Evolutionary conservation across 805 yeast genomes (phyloP), one percentile per base, ranked within the genome.

Genomic region (Pichia rugopelliculosa): DNA sequence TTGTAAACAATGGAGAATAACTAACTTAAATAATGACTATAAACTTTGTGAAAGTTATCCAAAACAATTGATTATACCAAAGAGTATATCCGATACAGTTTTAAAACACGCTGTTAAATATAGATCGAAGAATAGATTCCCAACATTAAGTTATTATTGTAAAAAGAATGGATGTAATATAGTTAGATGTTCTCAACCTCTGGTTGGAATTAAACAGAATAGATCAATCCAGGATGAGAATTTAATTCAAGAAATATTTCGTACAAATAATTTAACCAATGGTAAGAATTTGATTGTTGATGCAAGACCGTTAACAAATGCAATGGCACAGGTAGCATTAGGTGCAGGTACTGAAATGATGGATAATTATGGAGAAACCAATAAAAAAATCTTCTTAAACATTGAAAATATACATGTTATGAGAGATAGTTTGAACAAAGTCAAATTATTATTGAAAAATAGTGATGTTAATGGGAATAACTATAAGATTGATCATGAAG

Each of bases 291-390:
- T 93, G 25, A 81, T 93, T 26, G 91, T 88, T 5, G 99, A 93
- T 67, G 85, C 95, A 21, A 72, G 99, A 47, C 99, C 99, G 0
- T 64, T 89, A 23, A 84, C 97, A 0, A 93, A 93, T 64, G 98
- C 98, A 8, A 77, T 89, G 77, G 98, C 96, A 0, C 98, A 93
- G 58, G 87, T 87, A 41, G 98, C 98, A 0, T 67, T 93, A 15
- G 99, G 99, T 12, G 99, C 97, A n/a, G 99, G 99, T 1, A 84
- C 96, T 0, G 99, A 93, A 61, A 84, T 78, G 54, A 86, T 89
- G 74, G 97, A 91, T 48, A 91, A 93, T 66, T 75, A 80, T 44
- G 74, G 73, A 27, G 83, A 84, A 25, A 71, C 76, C 52, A 44
- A 42, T 18, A 33, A 41, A 24, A 83, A 88, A 60, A 73, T 86